Evolutionary conservation across 2,329 filamentous ascomycete genomes (phyloP), one percentile per base, ranked within the genome.

Genomic region (Hypoxylon sp.): DNA sequence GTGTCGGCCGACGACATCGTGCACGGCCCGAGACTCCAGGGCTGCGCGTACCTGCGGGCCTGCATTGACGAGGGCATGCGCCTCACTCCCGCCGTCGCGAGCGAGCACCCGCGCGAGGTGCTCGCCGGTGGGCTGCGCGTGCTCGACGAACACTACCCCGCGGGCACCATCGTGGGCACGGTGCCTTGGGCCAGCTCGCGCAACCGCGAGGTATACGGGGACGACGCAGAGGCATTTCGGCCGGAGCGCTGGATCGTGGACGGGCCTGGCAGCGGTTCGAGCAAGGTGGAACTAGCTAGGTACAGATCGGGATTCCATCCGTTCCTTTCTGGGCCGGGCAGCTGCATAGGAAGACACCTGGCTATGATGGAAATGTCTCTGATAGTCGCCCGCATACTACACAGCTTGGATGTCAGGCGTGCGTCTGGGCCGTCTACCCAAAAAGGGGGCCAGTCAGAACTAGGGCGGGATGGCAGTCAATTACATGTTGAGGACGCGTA

Each of bases 21-120:
- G 0, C 57, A 68, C 50, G 70, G 73, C 0, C 68, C 71, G 1
- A 72, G 70, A 39, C 73, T 76, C 2, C 3, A 42, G 13, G 33
- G n/a, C 3, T 74, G 71, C 46, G 55, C 29, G 9, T 77, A 76
- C 44, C 57, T 76, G 1, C 46, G 47, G 3, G 73, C 75, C 1
- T 76, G 71, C 26, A 60, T 77, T 3, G 70, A 77, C n/a, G 75
- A 77, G 26, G 72, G 59, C 1, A 72, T 77, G 72, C 73, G 75
- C 0, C 50, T 77, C 2, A 31, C 59, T 4, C 74, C 73, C 0
- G 14, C 71, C 0, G 61, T 61, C 0, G 65, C 73, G 0, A 56
- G 68, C 54, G 72, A 74, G 3, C 50, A 70, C 0, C 70, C 72
- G 0, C 72, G 75, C 1, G 70, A 73, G 63, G 73, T 75, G 0